Base-by-base conservation (phyloP, 2,329 filamentous ascomycete genomes). In the Apiospora phragmitis region DNA sequence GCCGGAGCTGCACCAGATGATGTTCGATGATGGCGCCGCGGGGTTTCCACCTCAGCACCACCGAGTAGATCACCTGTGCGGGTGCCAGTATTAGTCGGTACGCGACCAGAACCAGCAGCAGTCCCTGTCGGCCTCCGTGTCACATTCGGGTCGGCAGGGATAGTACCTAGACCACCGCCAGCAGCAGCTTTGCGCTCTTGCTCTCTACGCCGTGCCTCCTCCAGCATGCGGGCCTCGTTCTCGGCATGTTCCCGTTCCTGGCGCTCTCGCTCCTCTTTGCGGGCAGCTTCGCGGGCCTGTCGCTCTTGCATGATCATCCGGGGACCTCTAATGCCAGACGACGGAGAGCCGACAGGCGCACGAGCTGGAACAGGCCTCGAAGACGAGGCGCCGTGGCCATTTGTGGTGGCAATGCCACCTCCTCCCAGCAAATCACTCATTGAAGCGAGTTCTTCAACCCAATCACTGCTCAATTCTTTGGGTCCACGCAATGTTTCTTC, bases 241-340 rank as follows among this genome's bases (percentile, higher is more conserved):
- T 89, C 88, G 1, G 85, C 86, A 72, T 88, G 85, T 75, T 89
- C 87, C 75, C 87, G 85, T 80, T 89, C 88, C 79, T 84, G 77
- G 81, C 79, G 84, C 83, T 79, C 81, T 83, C 75, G 75, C 71
- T 90, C 88, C 77, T 93, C 91, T 73, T 90, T 88, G 71, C 91
- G 49, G 24, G 41, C 85, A 35, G 92, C 89, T 80, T 97, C 94
- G 73, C 95, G 89, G 74, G 93, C 93, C 70, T 89, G 88, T 70
- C 95, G 91, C 79, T 95, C 91, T 81, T 93, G 91, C 95, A 98
- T 97, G 77, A 98, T 95, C 83, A 95, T 93, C 74, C 93, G 91
- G 21, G 95, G 95, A 45, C 94, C 95, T 75, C 92, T 90, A 72
- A 98, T 93, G 35, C 92, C 91, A 71, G 87, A 86, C 12, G 87